Base-by-base conservation (phyloP, 2,329 filamentous ascomycete genomes). In the Delphinella strobiligena region DNA sequence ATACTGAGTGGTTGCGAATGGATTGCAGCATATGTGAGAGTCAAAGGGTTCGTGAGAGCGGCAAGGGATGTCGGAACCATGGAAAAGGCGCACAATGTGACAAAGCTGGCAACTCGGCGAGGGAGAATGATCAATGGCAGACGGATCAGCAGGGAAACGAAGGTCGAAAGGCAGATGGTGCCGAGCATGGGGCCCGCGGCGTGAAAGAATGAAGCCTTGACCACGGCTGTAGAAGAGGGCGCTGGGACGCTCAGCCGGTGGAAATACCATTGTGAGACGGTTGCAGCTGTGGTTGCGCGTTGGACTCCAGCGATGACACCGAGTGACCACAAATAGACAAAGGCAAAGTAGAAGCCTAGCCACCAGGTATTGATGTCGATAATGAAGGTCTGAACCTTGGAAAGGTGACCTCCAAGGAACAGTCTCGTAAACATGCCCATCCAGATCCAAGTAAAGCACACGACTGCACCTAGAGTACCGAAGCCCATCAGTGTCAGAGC, bases 201-300 rank as follows among this genome's bases (percentile, higher is more conserved):
- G 62, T 98, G 91, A 36, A 71, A 69, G 33, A 94, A 67, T 11
- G 88, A 89, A 5, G 88, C 89, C 45, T 75, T 69, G 18, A 96
- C 86, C 35, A 96, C 81, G 40, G 88, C 80, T 41, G 73, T 71
- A 1, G 86, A 88, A 1, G 84, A 78, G 2, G 87, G 79, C 7
- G 80, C 70, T 4, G 89, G 86, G 9, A 79, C 74, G 4, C 79
- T 78, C 51, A 93, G 82, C 46, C 91, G 85, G 61, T 96, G 89
- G 61, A 96, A 98, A 62, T 98, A 98, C 91, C 91, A 98, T 61
- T 98, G 91, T 31, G 86, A 93, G 17, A 96, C 89, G 1, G 89
- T 94, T 9, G 91, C 91, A 17, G 87, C 89, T 11, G 89, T 94
- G 12, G 88, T 91, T 16, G 85, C 80, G 43, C 91, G 80, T 59